Percentiles rank a stretch among this genome's conserved stretches.
phyloP scores from a whole-genome alignment of 129 eudicot species.

The Centella asiatica region DNA sequence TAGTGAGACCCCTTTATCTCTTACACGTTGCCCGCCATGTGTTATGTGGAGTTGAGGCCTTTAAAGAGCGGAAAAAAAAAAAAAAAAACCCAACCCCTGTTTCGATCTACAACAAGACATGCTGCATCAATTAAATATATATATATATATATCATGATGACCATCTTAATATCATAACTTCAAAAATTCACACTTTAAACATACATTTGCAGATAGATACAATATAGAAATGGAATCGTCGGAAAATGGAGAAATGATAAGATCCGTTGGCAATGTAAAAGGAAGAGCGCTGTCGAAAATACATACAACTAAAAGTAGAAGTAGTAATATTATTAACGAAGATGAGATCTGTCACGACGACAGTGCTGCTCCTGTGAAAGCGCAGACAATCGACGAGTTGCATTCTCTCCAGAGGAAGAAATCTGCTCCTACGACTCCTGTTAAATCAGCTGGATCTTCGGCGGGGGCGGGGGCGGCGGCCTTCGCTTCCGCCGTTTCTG shows the following conservation, averaged over 20 bases:
- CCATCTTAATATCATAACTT: no score
- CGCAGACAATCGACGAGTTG: constrained; percentile 76
- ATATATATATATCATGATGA: no score
- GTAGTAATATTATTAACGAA: no score
- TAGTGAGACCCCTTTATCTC: no score
- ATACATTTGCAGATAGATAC: constrained; percentile 13
- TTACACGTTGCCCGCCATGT: no score
- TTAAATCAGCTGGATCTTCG: no score
- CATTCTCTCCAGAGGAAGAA: constrained; percentile 84
- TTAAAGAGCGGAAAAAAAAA: no score
- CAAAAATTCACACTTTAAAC: no score
- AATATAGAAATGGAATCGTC: not conserved
- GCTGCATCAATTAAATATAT: no score
- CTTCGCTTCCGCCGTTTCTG: constrained; percentile 23
- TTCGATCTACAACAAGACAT: no score
- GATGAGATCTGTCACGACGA: constrained; percentile 72
- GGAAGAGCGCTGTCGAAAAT: constrained; percentile 64
- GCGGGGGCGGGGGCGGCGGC: constrained; percentile 18
- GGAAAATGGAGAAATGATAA: constrained; percentile 35
- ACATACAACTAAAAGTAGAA: constrained; percentile 39
- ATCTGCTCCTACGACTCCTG: constrained; percentile 71
- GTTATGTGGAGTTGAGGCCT: no score
- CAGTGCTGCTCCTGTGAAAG: constrained; percentile 63
- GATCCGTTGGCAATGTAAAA: constrained; percentile 23
- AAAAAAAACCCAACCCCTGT: no score